Percentiles rank a stretch among this genome's conserved stretches.
These are phyloP conservation scores for Beauveria sp. DNA, from an alignment of 2,329 filamentous ascomycete species.

Conservation along the genomic window DNA sequence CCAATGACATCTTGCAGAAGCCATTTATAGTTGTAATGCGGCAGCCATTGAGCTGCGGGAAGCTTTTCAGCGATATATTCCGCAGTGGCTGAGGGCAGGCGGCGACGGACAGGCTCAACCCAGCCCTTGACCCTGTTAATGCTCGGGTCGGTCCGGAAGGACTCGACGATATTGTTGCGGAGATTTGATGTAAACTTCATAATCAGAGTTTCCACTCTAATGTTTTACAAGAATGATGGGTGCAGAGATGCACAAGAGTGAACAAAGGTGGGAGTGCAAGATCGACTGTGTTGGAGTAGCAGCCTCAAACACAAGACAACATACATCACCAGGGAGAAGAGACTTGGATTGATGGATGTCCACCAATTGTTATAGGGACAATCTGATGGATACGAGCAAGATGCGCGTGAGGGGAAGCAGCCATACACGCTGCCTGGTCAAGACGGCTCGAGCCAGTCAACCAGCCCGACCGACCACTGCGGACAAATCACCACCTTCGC, in stretches of 20 bases:
- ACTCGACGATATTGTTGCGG: slow-evolving; percentile 15
- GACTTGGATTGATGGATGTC: background rate
- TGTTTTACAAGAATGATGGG: background rate
- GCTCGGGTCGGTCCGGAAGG: slow-evolving; percentile 21
- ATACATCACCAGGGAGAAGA: background rate
- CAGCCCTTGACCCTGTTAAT: slow-evolving; percentile 20
- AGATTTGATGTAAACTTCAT: slow-evolving; percentile 17
- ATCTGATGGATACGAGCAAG: background rate
- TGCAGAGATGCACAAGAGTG: background rate
- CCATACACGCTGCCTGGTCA: background rate
- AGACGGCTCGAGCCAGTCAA: background rate
- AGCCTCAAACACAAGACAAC: background rate
- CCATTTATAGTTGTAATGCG: slow-evolving; percentile 54
- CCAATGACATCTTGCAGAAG: slow-evolving; percentile 53
- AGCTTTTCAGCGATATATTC: slow-evolving; percentile 54
- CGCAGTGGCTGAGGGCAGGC: slow-evolving; percentile 43
- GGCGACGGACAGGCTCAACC: slow-evolving; percentile 15
- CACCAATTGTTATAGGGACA: background rate
- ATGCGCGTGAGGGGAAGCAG: background rate
- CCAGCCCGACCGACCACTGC: background rate
- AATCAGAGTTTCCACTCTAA: background rate
- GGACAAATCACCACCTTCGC: too few relatives aligned
- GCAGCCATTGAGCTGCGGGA: slow-evolving; percentile 56
- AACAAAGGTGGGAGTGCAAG: background rate
- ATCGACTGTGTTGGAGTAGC: background rate